phyloP scores from a whole-genome alignment of 139 green algal species.

The Chlorella sp. region DNA sequence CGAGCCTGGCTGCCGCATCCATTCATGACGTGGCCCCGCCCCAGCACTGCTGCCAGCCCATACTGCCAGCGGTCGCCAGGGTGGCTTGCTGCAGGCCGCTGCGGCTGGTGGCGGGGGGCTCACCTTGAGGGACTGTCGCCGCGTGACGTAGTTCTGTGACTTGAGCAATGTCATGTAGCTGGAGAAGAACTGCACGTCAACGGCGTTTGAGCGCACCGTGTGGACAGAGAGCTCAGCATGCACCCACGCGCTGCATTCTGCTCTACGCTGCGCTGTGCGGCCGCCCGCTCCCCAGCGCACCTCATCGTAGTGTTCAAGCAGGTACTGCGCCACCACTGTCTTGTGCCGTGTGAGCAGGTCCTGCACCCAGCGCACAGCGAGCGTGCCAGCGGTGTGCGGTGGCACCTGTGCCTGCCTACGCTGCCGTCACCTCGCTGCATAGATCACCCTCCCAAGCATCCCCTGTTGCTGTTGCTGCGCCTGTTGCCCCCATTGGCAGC shows the following conservation, averaged over 20 bases:
- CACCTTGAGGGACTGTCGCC: conserved; percentile 81
- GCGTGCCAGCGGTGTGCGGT: background rate
- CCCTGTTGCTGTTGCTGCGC: background rate
- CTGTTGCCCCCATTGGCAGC: background rate
- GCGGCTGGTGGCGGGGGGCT: background rate
- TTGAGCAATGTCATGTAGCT: conserved; percentile 68
- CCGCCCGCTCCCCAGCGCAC: conserved; percentile 2
- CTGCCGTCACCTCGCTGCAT: too few relatives aligned
- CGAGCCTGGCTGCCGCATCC: background rate
- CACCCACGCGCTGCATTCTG: too few relatives aligned
- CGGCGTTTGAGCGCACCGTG: background rate
- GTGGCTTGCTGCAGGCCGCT: background rate
- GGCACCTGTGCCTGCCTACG: background rate
- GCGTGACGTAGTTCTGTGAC: conserved; percentile 87
- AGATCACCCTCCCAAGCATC: background rate
- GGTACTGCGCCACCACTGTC: conserved; percentile 57
- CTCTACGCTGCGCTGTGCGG: too few relatives aligned
- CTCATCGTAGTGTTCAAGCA: conserved; percentile 45
- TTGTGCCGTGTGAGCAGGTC: conserved; percentile 87
- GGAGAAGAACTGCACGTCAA: conserved; percentile 65
- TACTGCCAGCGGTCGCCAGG: too few relatives aligned
- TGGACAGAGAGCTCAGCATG: too few relatives aligned
- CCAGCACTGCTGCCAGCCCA: too few relatives aligned
- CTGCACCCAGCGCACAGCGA: conserved; percentile 22
- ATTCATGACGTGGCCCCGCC: too few relatives aligned